A percentile compares a stretch with the other conserved stretches of the same genome.
Evolutionary conservation across 2,329 filamentous ascomycete genomes (phyloP).

Genomic region (Xylariales sp.): DNA sequence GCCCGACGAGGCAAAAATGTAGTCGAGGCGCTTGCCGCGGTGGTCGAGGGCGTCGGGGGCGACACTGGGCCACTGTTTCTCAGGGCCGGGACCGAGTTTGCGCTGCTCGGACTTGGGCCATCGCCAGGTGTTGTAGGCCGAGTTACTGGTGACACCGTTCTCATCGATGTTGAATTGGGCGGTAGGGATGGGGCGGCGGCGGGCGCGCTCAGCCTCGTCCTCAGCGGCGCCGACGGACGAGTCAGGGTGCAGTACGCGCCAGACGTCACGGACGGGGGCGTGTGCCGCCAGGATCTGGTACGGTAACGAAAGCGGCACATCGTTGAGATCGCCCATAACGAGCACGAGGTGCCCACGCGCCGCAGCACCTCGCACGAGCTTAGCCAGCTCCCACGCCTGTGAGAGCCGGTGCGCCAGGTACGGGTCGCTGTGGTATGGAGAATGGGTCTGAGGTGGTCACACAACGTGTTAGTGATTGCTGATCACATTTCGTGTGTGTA

Average conservation of each 20-base stretch:
- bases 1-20: conserved; percentile 75
- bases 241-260: conserved; percentile 79
- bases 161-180: conserved; percentile 72
- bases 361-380: conserved; percentile 76
- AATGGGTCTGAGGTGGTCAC: too few species aligned
- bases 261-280: conserved; percentile 74
- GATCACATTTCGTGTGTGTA: too few species aligned
- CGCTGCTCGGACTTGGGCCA: conserved; percentile 73
- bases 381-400: conserved; percentile 92
- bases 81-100: conserved; percentile 57
- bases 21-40: conserved; percentile 84
- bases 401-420: conserved; percentile 88
- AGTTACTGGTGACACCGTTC: conserved; percentile 87
- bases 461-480: too few species aligned
- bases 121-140: conserved; percentile 85
- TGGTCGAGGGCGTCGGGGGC: conserved; percentile 65
- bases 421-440: conserved; percentile 83
- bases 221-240: conserved; percentile 73
- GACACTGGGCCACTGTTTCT: conserved; percentile 48
- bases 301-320: conserved; percentile 81
- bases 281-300: conserved; percentile 79
- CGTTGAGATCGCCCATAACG: conserved; percentile 92
- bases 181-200: conserved; percentile 64
- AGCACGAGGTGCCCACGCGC: conserved; percentile 80
- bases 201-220: conserved; percentile 61